Evolutionary conservation across 108 stramenopile species (phyloP).

Genomic region (Aurantiochytrium sp.): DNA sequence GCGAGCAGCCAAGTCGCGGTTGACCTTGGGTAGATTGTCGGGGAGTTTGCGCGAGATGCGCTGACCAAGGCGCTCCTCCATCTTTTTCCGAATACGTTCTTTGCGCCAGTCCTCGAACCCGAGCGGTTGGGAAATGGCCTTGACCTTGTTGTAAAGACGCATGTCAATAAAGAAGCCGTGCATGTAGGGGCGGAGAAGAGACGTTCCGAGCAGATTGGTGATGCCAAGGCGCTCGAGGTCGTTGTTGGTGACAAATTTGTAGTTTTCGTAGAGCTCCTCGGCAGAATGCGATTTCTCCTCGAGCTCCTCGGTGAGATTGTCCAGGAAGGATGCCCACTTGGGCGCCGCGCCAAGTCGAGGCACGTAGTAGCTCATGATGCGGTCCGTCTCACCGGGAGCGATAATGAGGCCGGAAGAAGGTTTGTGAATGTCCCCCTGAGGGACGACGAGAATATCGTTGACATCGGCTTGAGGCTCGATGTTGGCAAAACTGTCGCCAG

Average conservation of each 20-base stretch:
- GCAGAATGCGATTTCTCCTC: slow-evolving; percentile 73
- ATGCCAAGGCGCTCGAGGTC: slow-evolving; percentile 90
- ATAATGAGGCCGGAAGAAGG: slow-evolving; percentile 76
- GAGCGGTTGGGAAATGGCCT: slow-evolving; percentile 87
- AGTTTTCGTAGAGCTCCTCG: slow-evolving; percentile 81
- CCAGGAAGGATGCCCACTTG: slow-evolving; percentile 94
- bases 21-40: slow-evolving; percentile 49
- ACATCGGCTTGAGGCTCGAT: slow-evolving; percentile 86
- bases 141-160: slow-evolving; percentile 76
- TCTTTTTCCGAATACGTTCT: slow-evolving; percentile 70
- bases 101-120: slow-evolving; percentile 92
- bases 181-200: slow-evolving; percentile 90
- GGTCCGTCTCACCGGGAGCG: slow-evolving; percentile 81
- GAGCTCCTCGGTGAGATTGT: slow-evolving; percentile 94
- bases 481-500: slow-evolving; percentile 77
- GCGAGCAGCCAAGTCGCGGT: slow-evolving; percentile 71
- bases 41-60: neutral
- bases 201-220: slow-evolving; percentile 84
- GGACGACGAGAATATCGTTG: slow-evolving; percentile 70
- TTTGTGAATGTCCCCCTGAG: slow-evolving; percentile 45
- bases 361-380: slow-evolving; percentile 85
- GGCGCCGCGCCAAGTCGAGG: slow-evolving; percentile 91
- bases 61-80: slow-evolving; percentile 15
- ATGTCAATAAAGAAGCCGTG: slow-evolving; percentile 98
- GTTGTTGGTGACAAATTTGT: slow-evolving; percentile 88